phyloP scores from a whole-genome alignment of 2,329 filamentous ascomycete genomes.

The Xylaria sp. region DNA sequence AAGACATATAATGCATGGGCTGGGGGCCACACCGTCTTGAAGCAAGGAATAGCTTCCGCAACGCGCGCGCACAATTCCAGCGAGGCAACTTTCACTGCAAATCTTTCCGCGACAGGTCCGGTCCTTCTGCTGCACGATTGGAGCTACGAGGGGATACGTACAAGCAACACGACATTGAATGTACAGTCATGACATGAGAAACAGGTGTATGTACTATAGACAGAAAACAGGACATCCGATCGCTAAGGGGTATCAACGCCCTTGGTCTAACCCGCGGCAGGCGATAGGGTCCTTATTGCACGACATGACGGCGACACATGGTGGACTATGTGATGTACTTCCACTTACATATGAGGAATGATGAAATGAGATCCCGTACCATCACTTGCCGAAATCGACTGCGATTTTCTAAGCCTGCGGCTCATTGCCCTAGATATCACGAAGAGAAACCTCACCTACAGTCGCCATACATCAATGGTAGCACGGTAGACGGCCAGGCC shows the following conservation, averaged over 20 bases:
- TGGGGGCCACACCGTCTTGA: neutral
- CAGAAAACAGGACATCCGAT: neutral
- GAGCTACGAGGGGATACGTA: neutral
- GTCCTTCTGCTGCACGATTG: neutral
- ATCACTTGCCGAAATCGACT: too few species aligned
- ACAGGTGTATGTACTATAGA: slow-evolving; percentile 8
- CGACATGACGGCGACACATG: neutral
- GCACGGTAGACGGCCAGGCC: too few species aligned
- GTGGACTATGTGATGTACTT: neutral
- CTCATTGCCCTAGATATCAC: neutral
- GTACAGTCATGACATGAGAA: neutral
- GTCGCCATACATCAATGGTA: too few species aligned
- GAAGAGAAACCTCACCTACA: neutral
- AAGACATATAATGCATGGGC: neutral
- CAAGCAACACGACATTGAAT: neutral
- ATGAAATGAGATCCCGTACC: slow-evolving; percentile 6
- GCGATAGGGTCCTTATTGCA: neutral
- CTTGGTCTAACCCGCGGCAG: neutral
- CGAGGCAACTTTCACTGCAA: neutral
- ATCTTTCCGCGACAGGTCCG: neutral
- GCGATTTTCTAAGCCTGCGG: neutral
- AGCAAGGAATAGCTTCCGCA: neutral
- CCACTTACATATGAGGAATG: slow-evolving; percentile 7
- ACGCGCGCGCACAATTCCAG: neutral
- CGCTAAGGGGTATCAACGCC: neutral